These are phyloP conservation scores for Heliosperma pusillum DNA, from an alignment of 148 eudicot genomes.

Conservation along the genomic window DNA sequence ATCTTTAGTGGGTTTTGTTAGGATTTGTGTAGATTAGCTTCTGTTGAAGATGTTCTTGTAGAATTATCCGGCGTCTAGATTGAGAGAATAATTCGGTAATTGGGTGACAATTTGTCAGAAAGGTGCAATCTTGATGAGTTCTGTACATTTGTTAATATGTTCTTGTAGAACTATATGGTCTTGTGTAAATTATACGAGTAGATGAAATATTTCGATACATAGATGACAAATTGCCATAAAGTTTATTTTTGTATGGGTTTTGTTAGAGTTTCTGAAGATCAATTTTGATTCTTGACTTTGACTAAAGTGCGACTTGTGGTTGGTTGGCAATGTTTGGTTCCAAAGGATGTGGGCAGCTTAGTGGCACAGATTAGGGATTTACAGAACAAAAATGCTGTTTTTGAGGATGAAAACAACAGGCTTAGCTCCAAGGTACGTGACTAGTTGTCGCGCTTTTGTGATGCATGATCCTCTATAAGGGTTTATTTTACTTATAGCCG, in stretches of 20 bases:
- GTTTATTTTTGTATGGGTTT: slow-evolving; percentile 5
- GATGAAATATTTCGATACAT: background rate
- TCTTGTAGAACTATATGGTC: too few species aligned
- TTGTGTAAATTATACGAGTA: too few species aligned
- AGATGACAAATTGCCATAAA: background rate
- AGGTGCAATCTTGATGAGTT: background rate
- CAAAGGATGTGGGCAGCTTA: slow-evolving; percentile 78
- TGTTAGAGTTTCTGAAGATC: background rate
- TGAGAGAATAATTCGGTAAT: background rate
- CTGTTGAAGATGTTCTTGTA: slow-evolving; percentile 2
- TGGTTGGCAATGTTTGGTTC: background rate
- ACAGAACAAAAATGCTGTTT: slow-evolving; percentile 56
- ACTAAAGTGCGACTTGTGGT: slow-evolving; percentile 4
- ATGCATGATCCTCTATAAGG: background rate
- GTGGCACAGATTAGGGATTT: slow-evolving; percentile 81
- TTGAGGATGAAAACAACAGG: slow-evolving; percentile 67
- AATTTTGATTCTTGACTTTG: background rate
- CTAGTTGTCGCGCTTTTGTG: background rate
- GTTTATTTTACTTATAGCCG: background rate
- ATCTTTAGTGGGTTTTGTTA: background rate
- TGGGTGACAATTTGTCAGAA: background rate
- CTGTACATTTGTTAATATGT: too few species aligned
- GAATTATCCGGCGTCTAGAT: slow-evolving; percentile 18
- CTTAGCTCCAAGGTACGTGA: slow-evolving; percentile 53
- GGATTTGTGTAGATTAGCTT: background rate